phyloP scores from a whole-genome alignment of 805 yeast species.

The Clavispora vitiphila region DNA sequence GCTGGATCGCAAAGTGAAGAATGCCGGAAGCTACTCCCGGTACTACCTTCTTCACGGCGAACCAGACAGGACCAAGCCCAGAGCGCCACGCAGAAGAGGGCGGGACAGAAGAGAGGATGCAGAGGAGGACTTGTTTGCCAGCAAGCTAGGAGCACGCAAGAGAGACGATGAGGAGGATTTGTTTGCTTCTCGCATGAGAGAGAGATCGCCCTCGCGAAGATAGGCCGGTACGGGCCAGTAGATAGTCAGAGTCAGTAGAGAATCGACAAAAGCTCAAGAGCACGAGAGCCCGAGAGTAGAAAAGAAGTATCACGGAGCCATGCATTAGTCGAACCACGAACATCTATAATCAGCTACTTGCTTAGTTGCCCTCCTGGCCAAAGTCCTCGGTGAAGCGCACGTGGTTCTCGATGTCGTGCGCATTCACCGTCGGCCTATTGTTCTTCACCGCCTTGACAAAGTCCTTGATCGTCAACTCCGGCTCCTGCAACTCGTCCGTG shows the following conservation, averaged over 20 bases:
- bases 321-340: too few species aligned
- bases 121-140: slow-evolving; percentile 23
- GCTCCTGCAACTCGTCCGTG: slow-evolving; percentile 85
- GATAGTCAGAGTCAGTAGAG: not conserved
- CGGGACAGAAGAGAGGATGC: slow-evolving; percentile 10
- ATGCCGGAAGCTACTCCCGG: slow-evolving; percentile 54
- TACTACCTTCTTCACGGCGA: slow-evolving; percentile 70
- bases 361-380: slow-evolving; percentile 95
- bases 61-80: slow-evolving; percentile 43
- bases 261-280: too few species aligned
- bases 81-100: slow-evolving; percentile 6
- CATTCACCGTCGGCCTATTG: slow-evolving; percentile 93
- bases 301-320: too few species aligned
- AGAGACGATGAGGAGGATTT: slow-evolving; percentile 29
- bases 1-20: slow-evolving; percentile 52
- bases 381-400: slow-evolving; percentile 88
- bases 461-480: slow-evolving; percentile 84
- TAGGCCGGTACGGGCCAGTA: not conserved
- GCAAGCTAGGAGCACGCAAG: slow-evolving; percentile 11
- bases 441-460: slow-evolving; percentile 87
- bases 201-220: slow-evolving; percentile 11
- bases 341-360: slow-evolving; percentile 38
- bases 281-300: too few species aligned
- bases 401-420: slow-evolving; percentile 74
- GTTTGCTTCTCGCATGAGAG: slow-evolving; percentile 29